Conservation (phyloP, 257 asterid genomes). For the Catharanthus roseus region DNA sequence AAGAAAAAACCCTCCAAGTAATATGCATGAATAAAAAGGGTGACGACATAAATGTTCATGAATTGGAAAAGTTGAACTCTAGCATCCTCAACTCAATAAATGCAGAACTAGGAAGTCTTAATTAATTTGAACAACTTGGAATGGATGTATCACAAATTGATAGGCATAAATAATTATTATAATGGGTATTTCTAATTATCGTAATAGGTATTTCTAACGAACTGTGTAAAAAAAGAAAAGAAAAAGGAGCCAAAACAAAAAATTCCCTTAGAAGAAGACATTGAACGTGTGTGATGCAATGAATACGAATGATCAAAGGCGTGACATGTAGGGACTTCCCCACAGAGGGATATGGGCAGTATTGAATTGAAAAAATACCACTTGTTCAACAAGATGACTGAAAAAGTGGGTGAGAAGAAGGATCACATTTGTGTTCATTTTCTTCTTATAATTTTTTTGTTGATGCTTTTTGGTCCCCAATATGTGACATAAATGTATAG, state of each 20-base stretch:
- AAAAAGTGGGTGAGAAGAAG: not conserved
- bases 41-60: no score
- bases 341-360: not conserved
- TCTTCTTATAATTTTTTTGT: not conserved
- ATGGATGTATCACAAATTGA: no score
- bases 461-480: constrained; percentile 6
- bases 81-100: no score
- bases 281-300: not conserved
- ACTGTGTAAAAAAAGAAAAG: not conserved
- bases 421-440: not conserved
- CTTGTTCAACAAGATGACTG: not conserved
- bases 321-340: not conserved
- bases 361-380: not conserved
- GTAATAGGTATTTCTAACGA: not conserved
- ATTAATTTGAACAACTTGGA: no score
- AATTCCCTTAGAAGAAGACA: not conserved
- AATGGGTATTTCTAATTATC: no score
- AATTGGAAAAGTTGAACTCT: no score
- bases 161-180: no score
- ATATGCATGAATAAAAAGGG: no score
- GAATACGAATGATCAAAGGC: not conserved
- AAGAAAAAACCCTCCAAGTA: no score
- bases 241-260: not conserved
- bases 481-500: not conserved
- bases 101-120: no score